These are phyloP conservation scores for Pyricularia grisea DNA, from an alignment of 2,329 filamentous ascomycete genomes.

Conservation along the genomic window DNA sequence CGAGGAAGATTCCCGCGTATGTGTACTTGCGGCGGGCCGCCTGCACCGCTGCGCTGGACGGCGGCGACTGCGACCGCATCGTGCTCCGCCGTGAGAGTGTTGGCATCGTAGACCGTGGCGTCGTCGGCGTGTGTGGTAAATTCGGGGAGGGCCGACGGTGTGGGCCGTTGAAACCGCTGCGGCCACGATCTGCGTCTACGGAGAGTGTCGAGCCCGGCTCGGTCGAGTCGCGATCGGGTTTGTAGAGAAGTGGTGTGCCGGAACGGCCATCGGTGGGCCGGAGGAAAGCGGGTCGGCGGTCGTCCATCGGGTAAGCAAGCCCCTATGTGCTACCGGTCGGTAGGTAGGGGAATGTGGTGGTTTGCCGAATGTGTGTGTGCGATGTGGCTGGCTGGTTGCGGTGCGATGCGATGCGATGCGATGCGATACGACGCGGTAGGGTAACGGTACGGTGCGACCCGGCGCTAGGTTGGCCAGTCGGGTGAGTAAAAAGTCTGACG, in stretches of 20 bases:
- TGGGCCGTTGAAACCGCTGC: constrained; percentile 5
- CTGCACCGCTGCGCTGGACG: constrained; percentile 43
- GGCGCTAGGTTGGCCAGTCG: neutral
- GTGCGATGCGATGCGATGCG: neutral
- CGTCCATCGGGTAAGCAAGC: neutral
- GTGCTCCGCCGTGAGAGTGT: constrained; percentile 49
- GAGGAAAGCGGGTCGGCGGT: constrained; percentile 1
- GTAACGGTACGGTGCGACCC: neutral
- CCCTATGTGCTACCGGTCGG: neutral
- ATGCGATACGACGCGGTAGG: too few relatives aligned
- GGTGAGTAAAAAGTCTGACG: neutral
- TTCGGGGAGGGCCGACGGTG: constrained; percentile 1
- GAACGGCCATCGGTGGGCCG: constrained; percentile 3
- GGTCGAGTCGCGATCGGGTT: neutral
- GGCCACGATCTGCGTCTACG: constrained; percentile 6
- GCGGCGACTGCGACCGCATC: constrained; percentile 71
- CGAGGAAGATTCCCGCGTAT: constrained; percentile 75
- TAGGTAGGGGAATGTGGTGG: neutral
- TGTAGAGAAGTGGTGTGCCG: constrained; percentile 3
- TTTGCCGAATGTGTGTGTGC: neutral
- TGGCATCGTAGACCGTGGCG: constrained; percentile 22
- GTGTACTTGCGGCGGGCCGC: constrained; percentile 77
- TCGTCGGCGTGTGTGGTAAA: constrained; percentile 15
- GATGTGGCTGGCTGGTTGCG: neutral
- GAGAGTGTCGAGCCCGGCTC: neutral